Evolutionary conservation across 257 asterid species (phyloP), one percentile per base, ranked within the genome.

Genomic region (Jacaranda copaia): DNA sequence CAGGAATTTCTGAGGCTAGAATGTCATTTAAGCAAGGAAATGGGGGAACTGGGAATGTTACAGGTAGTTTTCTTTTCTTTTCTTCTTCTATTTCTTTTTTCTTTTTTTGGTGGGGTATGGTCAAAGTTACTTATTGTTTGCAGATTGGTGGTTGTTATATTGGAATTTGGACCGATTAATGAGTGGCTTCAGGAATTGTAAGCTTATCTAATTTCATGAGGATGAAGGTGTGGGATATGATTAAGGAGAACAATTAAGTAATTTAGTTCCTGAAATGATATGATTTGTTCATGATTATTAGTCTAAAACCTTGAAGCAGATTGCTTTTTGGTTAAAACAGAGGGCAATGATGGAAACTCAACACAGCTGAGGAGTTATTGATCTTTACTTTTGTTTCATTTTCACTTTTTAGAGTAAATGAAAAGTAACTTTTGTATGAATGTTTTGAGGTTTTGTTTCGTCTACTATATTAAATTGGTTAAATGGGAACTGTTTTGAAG

Each of bases 11-110:
- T 42, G 74, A 42, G 75, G 83, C 43, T 59, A 58, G 72, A 76
- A 85, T 83, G 87, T 78, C 87, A 19, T 35, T 74, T 70, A 79
- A 69, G 45, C 81, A 77, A 38, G 85, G 59, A 6, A 75, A 78
- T 16, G 79, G 63, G 36, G 87, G 52, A 70, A 36, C 68, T 46
- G 81, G 75, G 66, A 5, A 63, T 63, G 61, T 48, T 66, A 11
- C 85, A 64, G 84, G 83, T 84, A 62, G 52, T 67, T 12, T 36
- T 16, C 18, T 9, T 2, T 25, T 19, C 6, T 19, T 25, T 15
- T n/a, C n/a, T n/a, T n/a, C n/a, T n/a, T n/a, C n/a, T n/a, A n/a
- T n/a, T n/a, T n/a, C n/a, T n/a, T n/a, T n/a, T n/a, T n/a, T n/a
- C n/a, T n/a, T n/a, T n/a, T n/a, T n/a, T n/a, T n/a, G n/a, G n/a